Base-by-base conservation (phyloP, 2,329 filamentous ascomycete species). In the Arthrobotrys conoides region DNA sequence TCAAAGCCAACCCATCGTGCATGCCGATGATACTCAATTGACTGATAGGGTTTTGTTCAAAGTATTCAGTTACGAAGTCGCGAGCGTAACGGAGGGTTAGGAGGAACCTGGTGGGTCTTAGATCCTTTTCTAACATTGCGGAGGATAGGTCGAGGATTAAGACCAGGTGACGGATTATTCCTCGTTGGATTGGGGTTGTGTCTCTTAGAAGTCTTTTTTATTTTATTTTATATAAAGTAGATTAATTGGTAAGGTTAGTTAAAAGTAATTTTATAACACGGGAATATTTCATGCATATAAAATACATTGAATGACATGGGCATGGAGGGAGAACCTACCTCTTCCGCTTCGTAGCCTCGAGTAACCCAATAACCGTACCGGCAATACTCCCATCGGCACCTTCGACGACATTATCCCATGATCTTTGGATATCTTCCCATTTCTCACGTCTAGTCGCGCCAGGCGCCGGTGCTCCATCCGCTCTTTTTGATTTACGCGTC, bases 41-140 rank as follows among this genome's bases (percentile, higher is more conserved):
- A 9, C 94, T 97, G 81, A 99, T 98, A 10, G 96, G 96, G 83
- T 99, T 99, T 85, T 99, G 96, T 85, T 98, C 96, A 83, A 98
- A 99, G 85, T 93, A 99, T 84, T 97, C 95, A 76, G 91, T 89
- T 61, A 98, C 92, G 84, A 98, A 99, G 72, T 94, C 91, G 80
- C 91, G 89, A 16, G 94, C 92, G 84, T 94, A 96, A 80, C 91
- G 91, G 83, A 97, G 88, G 66, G 91, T 92, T 36, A 97, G 88
- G 44, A 94, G 88, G 84, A 95, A 94, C 77, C 95, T 90, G 51
- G 91, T 97, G 5, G 96, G 96, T 27, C 96, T 90, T 81, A 98
- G 88, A 83, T 99, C 96, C 85, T 98, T 98, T 85, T 98, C 94
- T 4, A 90, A 86, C 96, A 99, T 99, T 64, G 95, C 93, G 80